Evolutionary conservation across 768 basidiomycete genomes (phyloP), one percentile per base, ranked within the genome.

Genomic region (Cyclocybe cylindracea): DNA sequence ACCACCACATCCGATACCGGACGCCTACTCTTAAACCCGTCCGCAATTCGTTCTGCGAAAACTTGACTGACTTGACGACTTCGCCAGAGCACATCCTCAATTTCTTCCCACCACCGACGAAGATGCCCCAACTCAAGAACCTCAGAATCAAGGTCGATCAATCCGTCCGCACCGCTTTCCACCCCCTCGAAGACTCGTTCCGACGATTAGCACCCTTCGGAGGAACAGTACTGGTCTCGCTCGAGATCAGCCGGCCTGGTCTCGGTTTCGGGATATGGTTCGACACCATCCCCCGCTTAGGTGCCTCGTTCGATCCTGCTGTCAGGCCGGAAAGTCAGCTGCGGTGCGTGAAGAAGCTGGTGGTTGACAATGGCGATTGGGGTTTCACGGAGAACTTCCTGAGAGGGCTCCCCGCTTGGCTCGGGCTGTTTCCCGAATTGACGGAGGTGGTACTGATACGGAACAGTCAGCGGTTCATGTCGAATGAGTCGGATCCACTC

Each of bases 1-100:
- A 61, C 33, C 57, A 61, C 24, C 57, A 59, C 24, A 59, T 61
- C 31, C 57, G 58, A 14, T 61, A 59, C 35, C 52, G 59, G 13
- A 53, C 59, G 16, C 16, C 16, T 2, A 44, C 18, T 13, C 53
- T 55, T 38, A 35, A 44, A 7, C 54, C 56, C 5, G 41, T 39
- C 7, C 53, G 48, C 1, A 14, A 39, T 18, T 16, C 16, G 10
- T 19, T 44, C 24, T 54, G 56, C 36, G 60, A 61, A 16, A 47
- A 46, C 10, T 38, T 59, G 29, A 39, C 53, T 7, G 50, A 55
- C 2, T 48, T 59, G 19, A 53, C 53, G 3, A 53, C 44, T 1
- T 55, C 53, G 3, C 55, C 60, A 18, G 55, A 59, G 31, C 58
- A 61, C 41, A 55, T 61, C 29, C 46, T 52, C 37, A 54, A 56